These are phyloP conservation scores for Lolium perenne DNA, from an alignment of 176 grass and related monocot genomes.

Conservation along the genomic window DNA sequence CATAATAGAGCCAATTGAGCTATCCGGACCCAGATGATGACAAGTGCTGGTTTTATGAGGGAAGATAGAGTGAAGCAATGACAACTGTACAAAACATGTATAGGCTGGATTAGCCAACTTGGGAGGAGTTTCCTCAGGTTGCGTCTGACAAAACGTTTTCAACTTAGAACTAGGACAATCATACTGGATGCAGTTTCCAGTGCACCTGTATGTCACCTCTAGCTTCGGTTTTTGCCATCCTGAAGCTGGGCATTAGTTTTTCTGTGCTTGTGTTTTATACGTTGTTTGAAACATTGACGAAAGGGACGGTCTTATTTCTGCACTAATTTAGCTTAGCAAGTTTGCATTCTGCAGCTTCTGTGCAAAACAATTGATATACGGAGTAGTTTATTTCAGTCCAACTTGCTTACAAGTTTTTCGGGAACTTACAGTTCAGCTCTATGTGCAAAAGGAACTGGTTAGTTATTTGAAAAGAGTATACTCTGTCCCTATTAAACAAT, in stretches of 20 bases:
- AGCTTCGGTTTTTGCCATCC: neutral
- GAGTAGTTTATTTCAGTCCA: neutral
- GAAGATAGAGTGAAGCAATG: neutral
- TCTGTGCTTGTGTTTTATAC: neutral
- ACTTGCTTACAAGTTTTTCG: neutral
- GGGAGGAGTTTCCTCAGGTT: neutral
- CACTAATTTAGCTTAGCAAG: neutral
- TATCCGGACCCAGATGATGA: conserved; percentile 94
- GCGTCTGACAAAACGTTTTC: neutral
- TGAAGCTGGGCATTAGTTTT: neutral
- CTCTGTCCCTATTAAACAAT: neutral
- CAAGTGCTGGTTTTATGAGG: neutral
- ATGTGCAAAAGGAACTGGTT: no score
- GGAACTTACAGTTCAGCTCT: neutral
- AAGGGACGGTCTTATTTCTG: neutral
- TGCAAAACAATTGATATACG: neutral
- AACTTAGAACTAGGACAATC: neutral
- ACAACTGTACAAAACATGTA: conserved; percentile 53
- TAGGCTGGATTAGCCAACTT: conserved; percentile 37
- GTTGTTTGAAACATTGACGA: neutral
- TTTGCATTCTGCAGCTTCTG: neutral
- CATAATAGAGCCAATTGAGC: conserved; percentile 91
- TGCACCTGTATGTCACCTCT: neutral
- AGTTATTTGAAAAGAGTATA: no score
- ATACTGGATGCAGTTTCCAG: neutral